Percentiles rank a stretch among this genome's conserved stretches.
Evolutionary conservation across 108 stramenopile species (phyloP).

Genomic region (Craspedostauros australis): DNA sequence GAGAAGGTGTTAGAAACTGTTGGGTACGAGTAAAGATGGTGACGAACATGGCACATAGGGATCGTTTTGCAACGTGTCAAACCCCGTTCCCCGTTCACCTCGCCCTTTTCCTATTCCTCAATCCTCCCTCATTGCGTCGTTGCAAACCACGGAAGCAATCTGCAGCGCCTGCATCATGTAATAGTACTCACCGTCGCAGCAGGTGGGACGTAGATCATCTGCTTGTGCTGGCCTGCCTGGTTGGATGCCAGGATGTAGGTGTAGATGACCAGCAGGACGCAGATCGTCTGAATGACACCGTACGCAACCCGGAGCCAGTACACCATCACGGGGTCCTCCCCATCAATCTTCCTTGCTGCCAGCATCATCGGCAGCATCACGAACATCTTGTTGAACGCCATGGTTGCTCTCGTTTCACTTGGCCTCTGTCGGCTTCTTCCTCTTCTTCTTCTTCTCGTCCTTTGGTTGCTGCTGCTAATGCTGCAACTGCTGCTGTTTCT

Average conservation of each 20-base stretch:
- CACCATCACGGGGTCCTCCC: slow-evolving; percentile 76
- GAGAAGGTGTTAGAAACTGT: no score
- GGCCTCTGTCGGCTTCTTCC: no score
- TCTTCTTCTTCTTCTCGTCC: no score
- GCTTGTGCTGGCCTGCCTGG: slow-evolving; percentile 20
- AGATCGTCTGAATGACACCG: slow-evolving; percentile 50
- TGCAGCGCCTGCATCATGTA: neutral
- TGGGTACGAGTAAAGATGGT: no score
- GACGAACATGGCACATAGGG: no score
- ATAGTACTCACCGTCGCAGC: slow-evolving; percentile 57
- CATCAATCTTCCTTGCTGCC: slow-evolving; percentile 78
- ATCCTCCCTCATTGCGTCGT: no score
- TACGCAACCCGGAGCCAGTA: slow-evolving; percentile 66
- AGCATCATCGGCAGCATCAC: slow-evolving; percentile 87
- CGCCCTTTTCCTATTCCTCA: no score
- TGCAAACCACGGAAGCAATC: neutral
- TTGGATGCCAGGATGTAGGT: slow-evolving; percentile 50
- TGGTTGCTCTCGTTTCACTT: no score
- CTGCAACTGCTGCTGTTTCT: no score
- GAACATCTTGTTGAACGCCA: slow-evolving; percentile 70
- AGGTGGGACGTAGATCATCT: slow-evolving; percentile 66
- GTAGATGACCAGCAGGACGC: slow-evolving; percentile 49
- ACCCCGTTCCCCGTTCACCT: no score
- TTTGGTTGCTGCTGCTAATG: no score
- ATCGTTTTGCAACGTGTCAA: no score